Evolutionary conservation across 2,329 filamentous ascomycete genomes (phyloP).

Genomic region (Colletotrichum tofieldiae): DNA sequence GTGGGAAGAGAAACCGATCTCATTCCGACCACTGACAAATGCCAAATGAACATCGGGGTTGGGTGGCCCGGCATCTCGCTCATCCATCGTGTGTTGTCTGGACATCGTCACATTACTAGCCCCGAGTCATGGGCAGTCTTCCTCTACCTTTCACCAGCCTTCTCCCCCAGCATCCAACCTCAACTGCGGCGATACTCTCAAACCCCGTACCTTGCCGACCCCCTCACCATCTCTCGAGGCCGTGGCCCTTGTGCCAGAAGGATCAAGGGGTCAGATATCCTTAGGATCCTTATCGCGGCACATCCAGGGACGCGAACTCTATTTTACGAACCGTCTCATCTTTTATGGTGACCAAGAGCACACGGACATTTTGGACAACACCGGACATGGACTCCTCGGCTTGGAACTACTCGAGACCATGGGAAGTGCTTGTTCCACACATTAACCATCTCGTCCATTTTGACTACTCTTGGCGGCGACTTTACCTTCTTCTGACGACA

Average conservation of each 20-base stretch:
- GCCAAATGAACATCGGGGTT: background rate
- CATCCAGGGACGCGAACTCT: conserved; percentile 23
- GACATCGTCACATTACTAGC: background rate
- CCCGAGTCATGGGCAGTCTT: background rate
- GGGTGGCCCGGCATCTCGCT: background rate
- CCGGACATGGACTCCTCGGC: background rate
- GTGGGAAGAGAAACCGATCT: background rate
- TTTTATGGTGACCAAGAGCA: background rate
- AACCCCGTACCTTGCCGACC: background rate
- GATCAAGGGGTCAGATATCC: background rate
- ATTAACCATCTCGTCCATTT: background rate
- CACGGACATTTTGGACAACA: conserved; percentile 21
- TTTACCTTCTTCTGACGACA: background rate
- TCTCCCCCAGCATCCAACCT: background rate
- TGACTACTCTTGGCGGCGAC: background rate
- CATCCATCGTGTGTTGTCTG: background rate
- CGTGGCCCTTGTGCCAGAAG: background rate
- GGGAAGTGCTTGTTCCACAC: background rate
- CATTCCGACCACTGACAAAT: background rate
- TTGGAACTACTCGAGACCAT: background rate
- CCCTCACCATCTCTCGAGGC: background rate
- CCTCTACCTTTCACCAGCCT: background rate
- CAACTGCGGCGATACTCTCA: background rate
- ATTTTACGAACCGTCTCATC: conserved; percentile 36
- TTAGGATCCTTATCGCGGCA: conserved; percentile 17